phyloP scores from a whole-genome alignment of 768 basidiomycete species.

The Termitomyces sp. region DNA sequence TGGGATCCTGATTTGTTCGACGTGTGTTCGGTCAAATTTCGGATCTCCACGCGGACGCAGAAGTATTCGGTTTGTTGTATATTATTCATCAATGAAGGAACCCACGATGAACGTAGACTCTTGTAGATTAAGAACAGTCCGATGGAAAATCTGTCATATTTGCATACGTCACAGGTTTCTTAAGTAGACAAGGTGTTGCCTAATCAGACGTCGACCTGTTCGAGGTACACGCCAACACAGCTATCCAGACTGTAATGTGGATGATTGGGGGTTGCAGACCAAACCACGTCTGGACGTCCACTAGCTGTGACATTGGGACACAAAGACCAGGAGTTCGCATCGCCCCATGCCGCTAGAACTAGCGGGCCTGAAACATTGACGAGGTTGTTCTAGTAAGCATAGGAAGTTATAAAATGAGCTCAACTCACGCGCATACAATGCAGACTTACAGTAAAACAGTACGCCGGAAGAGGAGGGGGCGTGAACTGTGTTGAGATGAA shows the following conservation, averaged over 20 bases:
- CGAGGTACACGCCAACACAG: background rate
- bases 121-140: no score
- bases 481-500: conserved; percentile 10
- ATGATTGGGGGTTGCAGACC: background rate
- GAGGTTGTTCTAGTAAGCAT: conserved; percentile 1
- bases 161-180: no score
- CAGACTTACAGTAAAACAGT: conserved; percentile 11
- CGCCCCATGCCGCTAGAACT: background rate
- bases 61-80: no score
- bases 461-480: conserved; percentile 5
- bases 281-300: conserved; percentile 1
- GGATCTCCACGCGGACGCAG: no score
- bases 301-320: conserved; percentile 3
- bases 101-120: no score
- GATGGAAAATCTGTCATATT: no score
- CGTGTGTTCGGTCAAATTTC: no score
- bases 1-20: no score
- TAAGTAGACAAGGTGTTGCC: no score
- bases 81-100: no score
- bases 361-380: conserved; percentile 4
- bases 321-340: background rate
- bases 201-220: background rate
- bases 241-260: background rate
- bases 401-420: background rate
- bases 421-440: background rate